Evolutionary conservation across 345 rosid species (phyloP), one percentile per base, ranked within the genome.

Genomic region (Ceriops tagal): DNA sequence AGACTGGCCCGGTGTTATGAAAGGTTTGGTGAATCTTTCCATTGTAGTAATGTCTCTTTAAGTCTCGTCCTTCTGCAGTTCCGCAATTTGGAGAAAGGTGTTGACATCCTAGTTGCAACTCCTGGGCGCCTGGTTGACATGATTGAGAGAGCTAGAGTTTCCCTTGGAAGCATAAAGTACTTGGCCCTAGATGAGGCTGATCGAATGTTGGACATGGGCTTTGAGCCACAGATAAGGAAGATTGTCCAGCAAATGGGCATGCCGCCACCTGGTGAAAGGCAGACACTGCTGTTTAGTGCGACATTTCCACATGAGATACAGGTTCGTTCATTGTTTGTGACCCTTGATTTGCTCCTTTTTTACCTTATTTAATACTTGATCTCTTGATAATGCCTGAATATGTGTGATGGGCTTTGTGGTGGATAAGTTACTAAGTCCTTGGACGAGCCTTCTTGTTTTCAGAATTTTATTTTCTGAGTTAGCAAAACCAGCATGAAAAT

Each of bases 151-250:
- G 75, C 43, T 21, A 81, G 71, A 75, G 80, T 83, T 22, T 83
- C 87, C 4, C 80, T 83, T 26, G 65, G 67, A 24, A 80, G 58
- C 75, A 68, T 85, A 4, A 79, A 60, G 53, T 82, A 81, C 60
- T 58, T 86, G 83, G 85, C 85, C 3, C 55, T 86, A 22, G 89
- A 86, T 70, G 89, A 86, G 70, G 87, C 89, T 49, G 89, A 85
- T 43, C 56, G 85, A 26, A 85, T 85, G 89, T 61, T 85, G 73
- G 89, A 85, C 53, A 86, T 83, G 89, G 89, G 89, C 32, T 86
- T 86, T 73, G 89, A 83, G 72, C 89, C 78, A 22, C 89, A 86
- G 72, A 86, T 86, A 46, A 55, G 89, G 67, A 78, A 74, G 75
- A 83, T 86, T 66, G 87, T 78, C 7, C 77, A 86, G 66, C 80